Conservation (phyloP, 1,139 yeast species). For the Nadsonia starkeyi-henricii region DNA sequence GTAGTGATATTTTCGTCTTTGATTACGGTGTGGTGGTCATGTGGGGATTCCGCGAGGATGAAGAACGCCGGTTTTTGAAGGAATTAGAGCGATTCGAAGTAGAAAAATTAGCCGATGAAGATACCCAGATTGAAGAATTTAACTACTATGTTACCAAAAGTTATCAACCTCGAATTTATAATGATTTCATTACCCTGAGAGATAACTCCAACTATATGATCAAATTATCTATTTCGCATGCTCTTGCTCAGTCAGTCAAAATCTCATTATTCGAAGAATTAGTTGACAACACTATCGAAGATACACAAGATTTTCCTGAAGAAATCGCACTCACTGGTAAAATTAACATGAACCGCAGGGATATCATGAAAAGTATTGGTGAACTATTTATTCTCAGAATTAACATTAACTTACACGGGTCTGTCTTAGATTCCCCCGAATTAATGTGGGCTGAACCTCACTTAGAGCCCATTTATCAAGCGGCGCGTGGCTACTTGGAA, state of each 20-base stretch:
- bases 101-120: slow-evolving; percentile 82
- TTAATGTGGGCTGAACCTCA: slow-evolving; percentile 99
- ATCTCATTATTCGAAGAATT: slow-evolving; percentile 89
- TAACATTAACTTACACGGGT: slow-evolving; percentile 75
- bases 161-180: slow-evolving; percentile 88
- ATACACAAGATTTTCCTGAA: slow-evolving; percentile 91
- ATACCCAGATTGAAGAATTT: slow-evolving; percentile 85
- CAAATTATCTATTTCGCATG: slow-evolving; percentile 79
- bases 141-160: slow-evolving; percentile 86
- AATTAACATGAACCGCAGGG: slow-evolving; percentile 85
- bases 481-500: slow-evolving; percentile 86
- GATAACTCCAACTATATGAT: slow-evolving; percentile 88
- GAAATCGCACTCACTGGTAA: slow-evolving; percentile 91
- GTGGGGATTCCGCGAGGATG: slow-evolving; percentile 86
- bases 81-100: slow-evolving; percentile 81
- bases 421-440: slow-evolving; percentile 91
- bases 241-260: slow-evolving; percentile 84
- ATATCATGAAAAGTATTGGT: slow-evolving; percentile 92
- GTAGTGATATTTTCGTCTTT: slow-evolving; percentile 71
- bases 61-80: slow-evolving; percentile 68
- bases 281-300: slow-evolving; percentile 91
- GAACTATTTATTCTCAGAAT: slow-evolving; percentile 84
- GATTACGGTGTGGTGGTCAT: slow-evolving; percentile 90
- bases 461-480: slow-evolving; percentile 90
- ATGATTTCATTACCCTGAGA: slow-evolving; percentile 82